Conservation (phyloP, 2,329 filamentous ascomycete genomes). For the Madurella mycetomatis region DNA sequence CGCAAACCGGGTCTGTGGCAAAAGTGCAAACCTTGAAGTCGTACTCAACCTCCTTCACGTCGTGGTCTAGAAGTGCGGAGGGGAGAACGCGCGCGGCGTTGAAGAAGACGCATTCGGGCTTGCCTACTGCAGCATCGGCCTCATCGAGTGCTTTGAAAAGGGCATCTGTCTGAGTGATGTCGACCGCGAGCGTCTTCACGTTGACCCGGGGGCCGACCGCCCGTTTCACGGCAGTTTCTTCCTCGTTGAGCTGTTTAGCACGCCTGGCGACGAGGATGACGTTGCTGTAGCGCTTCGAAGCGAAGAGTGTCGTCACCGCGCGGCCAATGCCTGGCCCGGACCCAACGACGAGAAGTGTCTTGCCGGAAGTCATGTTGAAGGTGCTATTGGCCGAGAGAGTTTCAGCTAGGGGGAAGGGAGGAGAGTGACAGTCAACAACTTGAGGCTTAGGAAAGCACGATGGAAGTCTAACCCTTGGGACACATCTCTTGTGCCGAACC, state of each 20-base stretch:
- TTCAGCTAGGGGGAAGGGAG: not conserved
- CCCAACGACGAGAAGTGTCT: conserved; percentile 38
- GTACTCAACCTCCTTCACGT: conserved; percentile 42
- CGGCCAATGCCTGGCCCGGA: conserved; percentile 47
- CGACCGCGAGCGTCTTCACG: conserved; percentile 41
- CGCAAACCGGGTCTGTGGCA: no score
- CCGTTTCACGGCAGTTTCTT: conserved; percentile 38
- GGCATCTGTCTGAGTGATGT: conserved; percentile 38
- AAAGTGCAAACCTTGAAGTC: conserved; percentile 42
- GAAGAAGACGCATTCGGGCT: conserved; percentile 47
- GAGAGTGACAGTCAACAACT: no score
- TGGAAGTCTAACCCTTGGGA: not conserved
- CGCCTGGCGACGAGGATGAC: conserved; percentile 46
- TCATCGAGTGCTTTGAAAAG: conserved; percentile 38
- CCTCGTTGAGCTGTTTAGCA: conserved; percentile 34
- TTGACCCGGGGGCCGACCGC: conserved; percentile 26
- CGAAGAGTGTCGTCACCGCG: conserved; percentile 38
- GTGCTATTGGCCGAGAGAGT: not conserved
- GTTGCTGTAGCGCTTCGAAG: conserved; percentile 41
- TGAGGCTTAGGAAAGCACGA: no score
- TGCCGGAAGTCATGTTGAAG: conserved; percentile 9
- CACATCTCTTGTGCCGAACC: no score
- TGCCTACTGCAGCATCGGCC: conserved; percentile 38
- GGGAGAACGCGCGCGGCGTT: conserved; percentile 47
- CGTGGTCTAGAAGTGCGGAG: conserved; percentile 38